These are phyloP conservation scores for Protea cynaroides DNA, from an alignment of 164 flowering plant genomes.

Conservation along the genomic window DNA sequence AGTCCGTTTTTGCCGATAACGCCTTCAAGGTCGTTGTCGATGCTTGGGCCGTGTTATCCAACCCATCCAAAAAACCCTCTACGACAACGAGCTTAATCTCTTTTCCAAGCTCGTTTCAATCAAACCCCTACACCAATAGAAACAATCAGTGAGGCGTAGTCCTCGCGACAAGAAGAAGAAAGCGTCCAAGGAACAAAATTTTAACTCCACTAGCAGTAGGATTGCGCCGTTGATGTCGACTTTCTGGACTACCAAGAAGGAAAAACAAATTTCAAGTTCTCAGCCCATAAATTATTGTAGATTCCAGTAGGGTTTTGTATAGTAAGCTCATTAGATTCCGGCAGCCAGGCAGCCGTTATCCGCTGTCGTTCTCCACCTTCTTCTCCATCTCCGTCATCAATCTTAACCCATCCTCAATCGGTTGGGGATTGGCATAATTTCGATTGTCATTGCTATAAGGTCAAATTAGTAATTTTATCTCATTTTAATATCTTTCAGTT, in stretches of 20 bases:
- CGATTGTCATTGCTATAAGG: no score
- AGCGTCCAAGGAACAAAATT: not conserved
- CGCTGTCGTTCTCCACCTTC: conserved; percentile 64
- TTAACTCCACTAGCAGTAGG: not conserved
- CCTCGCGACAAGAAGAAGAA: conserved; percentile 1
- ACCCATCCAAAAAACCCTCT: conserved; percentile 37
- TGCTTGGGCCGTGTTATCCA: conserved; percentile 73
- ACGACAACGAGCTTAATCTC: conserved; percentile 48
- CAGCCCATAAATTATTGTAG: no score
- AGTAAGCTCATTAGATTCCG: conserved; percentile 55
- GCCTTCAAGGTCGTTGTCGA: conserved; percentile 70
- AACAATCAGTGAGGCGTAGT: conserved; percentile 2
- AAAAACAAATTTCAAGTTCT: no score
- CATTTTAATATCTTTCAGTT: no score
- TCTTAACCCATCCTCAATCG: conserved; percentile 80
- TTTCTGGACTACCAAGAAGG: conserved; percentile 89
- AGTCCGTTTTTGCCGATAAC: conserved; percentile 47
- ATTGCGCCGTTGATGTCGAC: conserved; percentile 12
- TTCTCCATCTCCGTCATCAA: conserved; percentile 70
- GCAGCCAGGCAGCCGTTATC: conserved; percentile 22
- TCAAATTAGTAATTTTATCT: no score
- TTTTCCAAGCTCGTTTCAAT: not conserved
- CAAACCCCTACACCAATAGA: not conserved
- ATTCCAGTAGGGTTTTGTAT: conserved; percentile 67
- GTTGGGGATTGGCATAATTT: conserved; percentile 84